These are phyloP conservation scores for Aspergillus japonicus DNA, from an alignment of 2,329 filamentous ascomycete genomes.

Conservation along the genomic window DNA sequence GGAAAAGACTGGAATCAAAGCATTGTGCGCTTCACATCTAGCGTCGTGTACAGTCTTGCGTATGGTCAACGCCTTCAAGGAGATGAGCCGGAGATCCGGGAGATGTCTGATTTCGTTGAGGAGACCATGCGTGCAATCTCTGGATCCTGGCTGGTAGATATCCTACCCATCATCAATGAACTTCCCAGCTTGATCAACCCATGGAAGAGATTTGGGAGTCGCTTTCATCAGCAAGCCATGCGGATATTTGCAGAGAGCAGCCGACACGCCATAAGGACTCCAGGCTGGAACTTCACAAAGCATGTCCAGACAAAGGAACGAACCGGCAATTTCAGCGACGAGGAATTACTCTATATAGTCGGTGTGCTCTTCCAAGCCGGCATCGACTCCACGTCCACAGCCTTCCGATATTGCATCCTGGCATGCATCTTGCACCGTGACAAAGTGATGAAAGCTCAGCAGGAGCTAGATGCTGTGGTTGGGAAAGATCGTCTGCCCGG, in stretches of 20 bases:
- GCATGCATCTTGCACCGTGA: background rate
- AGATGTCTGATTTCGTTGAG: conserved; percentile 25
- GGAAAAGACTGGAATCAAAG: conserved; percentile 10
- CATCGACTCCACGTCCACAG: background rate
- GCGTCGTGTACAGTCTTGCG: conserved; percentile 13
- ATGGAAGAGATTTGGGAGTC: conserved; percentile 4
- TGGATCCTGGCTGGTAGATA: conserved; percentile 1
- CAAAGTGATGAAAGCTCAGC: background rate
- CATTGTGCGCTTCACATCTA: conserved; percentile 14
- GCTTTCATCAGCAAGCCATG: background rate
- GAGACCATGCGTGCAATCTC: conserved; percentile 32
- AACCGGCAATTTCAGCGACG: background rate
- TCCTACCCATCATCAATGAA: conserved; percentile 8
- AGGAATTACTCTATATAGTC: background rate
- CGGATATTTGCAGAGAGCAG: background rate
- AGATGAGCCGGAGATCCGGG: conserved; percentile 1
- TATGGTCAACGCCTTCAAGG: conserved; percentile 17
- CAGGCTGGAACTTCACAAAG: conserved; percentile 4
- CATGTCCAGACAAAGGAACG: background rate
- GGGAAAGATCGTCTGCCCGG: background rate
- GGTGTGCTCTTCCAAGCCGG: conserved; percentile 2
- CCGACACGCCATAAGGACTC: background rate
- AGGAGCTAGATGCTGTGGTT: background rate
- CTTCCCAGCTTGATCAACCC: conserved; percentile 2
- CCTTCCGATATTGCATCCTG: background rate